Base-by-base conservation (phyloP, 2,329 filamentous ascomycete species). In the Tolypocladium amazonense region DNA sequence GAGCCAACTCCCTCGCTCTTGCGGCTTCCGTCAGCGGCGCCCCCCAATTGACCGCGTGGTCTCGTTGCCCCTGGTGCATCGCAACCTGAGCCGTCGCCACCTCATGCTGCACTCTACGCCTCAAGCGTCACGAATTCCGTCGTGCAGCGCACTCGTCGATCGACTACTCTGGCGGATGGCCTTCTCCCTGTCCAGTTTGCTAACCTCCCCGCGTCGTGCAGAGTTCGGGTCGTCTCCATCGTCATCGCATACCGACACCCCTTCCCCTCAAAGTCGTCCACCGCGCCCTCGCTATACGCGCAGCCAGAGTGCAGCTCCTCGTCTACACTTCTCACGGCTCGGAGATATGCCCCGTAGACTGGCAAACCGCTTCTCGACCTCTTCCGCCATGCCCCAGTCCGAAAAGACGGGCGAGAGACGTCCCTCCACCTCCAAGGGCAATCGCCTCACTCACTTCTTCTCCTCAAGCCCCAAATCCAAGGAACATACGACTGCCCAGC, bases 371-470 rank as follows among this genome's bases (percentile, higher is more conserved):
- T 85, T 85, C 70, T 75, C 75, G 61, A 77, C 77, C 69, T 78
- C 76, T 72, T 77, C 73, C 71, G 80, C 70, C 67, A 77, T 77
- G 74, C 68, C 75, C 65, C 69, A 70, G 63, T 70, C 74, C 64
- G 81, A 83, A 71, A 81, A 77, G 74, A 69, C 73, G 63, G 77
- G 73, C 67, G 80, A 84, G 72, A 79, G 83, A 71, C 79, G 83
- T 71, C 77, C 80, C 59, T 87, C 85, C 52, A 79, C 80, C 65
- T 84, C 83, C 67, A 91, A 89, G 75, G 82, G 84, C 71, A 92
- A 87, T 74, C 88, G 89, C 70, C 84, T 96, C 67, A 85, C 86
- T 65, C 88, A 92, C 70, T 85, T 96, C 76, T 96, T 96, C 75
- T 90, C 89, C 61, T 85, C 86, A 58, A 89, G 88, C 57, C 88